Conservation (phyloP, 2,329 filamentous ascomycete genomes). For the Fusarium fujikuroi region DNA sequence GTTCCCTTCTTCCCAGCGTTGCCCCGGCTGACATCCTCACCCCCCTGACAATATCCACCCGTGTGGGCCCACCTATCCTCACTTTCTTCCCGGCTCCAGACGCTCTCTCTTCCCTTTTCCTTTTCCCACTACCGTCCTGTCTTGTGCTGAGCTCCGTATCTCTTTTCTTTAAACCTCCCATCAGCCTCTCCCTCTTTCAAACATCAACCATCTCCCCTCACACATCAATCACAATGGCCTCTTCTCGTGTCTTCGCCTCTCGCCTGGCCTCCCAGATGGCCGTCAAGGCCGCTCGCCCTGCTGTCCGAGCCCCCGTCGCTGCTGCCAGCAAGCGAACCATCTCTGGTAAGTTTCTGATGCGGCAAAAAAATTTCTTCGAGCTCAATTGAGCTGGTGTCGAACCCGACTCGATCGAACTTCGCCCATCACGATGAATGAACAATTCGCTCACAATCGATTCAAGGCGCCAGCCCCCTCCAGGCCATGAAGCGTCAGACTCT, state of each 20-base stretch:
- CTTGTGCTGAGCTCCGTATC: slow-evolving; percentile 50
- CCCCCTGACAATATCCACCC: slow-evolving; percentile 46
- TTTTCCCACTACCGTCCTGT: slow-evolving; percentile 51
- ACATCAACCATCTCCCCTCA: slow-evolving; percentile 50
- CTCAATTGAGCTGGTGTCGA: slow-evolving; percentile 44
- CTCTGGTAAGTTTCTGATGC: slow-evolving; percentile 68
- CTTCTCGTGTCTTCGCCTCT: slow-evolving; percentile 80
- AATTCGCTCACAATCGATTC: slow-evolving; percentile 48
- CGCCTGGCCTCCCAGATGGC: slow-evolving; percentile 82
- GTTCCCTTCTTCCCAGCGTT: slow-evolving; percentile 46
- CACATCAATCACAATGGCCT: slow-evolving; percentile 79
- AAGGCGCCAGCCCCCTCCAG: slow-evolving; percentile 73
- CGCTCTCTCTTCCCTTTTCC: slow-evolving; percentile 56
- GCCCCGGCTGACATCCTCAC: slow-evolving; percentile 51
- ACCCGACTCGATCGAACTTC: slow-evolving; percentile 48
- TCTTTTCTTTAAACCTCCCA: slow-evolving; percentile 49
- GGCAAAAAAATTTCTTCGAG: slow-evolving; percentile 48
- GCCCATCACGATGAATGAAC: slow-evolving; percentile 40
- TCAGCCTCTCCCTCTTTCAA: slow-evolving; percentile 46
- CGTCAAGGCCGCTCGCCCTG: slow-evolving; percentile 81
- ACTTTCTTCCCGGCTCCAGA: slow-evolving; percentile 50
- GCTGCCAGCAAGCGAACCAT: slow-evolving; percentile 80
- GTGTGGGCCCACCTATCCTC: slow-evolving; percentile 52
- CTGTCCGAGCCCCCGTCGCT: slow-evolving; percentile 71
- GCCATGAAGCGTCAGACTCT: slow-evolving; percentile 79